Base-by-base conservation (phyloP, 2,329 filamentous ascomycete species). In the Pyricularia sp. region DNA sequence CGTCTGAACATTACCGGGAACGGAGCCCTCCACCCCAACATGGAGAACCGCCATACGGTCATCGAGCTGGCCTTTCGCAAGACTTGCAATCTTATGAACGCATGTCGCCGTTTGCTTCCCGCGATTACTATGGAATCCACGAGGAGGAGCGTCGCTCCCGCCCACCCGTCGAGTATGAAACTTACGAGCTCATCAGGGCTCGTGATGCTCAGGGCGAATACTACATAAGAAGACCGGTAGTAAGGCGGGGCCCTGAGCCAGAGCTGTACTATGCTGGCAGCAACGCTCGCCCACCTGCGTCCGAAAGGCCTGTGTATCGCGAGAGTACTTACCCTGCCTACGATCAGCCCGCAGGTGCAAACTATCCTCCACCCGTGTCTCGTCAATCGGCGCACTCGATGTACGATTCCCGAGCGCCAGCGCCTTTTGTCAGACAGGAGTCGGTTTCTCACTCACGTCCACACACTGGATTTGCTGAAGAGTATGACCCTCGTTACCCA, bases 151-250 rank as follows among this genome's bases (percentile, higher is more conserved):
- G 55, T 50, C 74, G 72, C 64, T 73, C 71, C 30, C 71, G 71
- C n/a, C 75, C 76, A 59, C 71, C 73, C 4, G 73, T 75, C 64
- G 71, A 77, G 67, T 75, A 77, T 70, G 79, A 80, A 65, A 71
- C 78, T 4, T 81, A 81, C 70, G 83, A 86, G 72, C 76, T 84
- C 12, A 78, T 86, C 42, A 79, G 81, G 58, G 79, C 83, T 9
- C 77, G 78, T 14, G 81, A 82, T 72, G 76, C 79, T 1, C 75
- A 79, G 25, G 82, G 83, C 12, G 78, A 82, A 66, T 85, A 84
- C 70, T 80, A 81, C 70, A 78, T 84, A 68, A 78, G 79, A 58
- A 78, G 81, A 31, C 81, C 82, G 4, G 71, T 74, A 42, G 23
- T 68, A 7, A 73, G 69, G 3, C 71, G 68, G 25, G 71, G 72